Conservation (phyloP, 1,284 basidiomycete species). For the Phylloboletellus chloephorus region DNA sequence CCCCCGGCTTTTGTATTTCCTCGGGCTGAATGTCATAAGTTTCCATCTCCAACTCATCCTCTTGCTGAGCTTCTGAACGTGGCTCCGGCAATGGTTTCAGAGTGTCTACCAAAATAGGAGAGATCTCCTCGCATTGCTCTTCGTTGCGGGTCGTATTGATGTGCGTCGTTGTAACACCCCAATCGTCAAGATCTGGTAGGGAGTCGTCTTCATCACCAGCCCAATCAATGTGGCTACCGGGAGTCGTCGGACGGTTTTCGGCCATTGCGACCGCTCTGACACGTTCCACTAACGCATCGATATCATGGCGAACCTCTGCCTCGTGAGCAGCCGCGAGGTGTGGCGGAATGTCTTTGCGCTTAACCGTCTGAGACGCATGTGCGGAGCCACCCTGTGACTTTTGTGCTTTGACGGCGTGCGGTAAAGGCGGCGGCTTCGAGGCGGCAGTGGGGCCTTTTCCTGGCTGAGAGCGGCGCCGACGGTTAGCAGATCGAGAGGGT, state of each 20-base stretch:
- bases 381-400: constrained; percentile 18
- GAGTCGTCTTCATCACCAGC: constrained; percentile 78
- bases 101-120: constrained; percentile 62
- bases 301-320: constrained; percentile 51
- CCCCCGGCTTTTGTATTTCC: constrained; percentile 8
- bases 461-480: constrained; percentile 36
- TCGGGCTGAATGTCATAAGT: constrained; percentile 14
- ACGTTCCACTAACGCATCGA: constrained; percentile 67
- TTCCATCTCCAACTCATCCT: constrained; percentile 22
- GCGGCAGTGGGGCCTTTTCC: constrained; percentile 16
- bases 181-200: constrained; percentile 75
- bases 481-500: constrained; percentile 36
- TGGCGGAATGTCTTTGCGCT: constrained; percentile 54
- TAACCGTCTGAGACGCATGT: constrained; percentile 33
- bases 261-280: constrained; percentile 65
- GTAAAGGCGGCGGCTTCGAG: constrained; percentile 14
- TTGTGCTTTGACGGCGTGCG: constrained; percentile 20
- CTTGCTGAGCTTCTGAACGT: constrained; percentile 19
- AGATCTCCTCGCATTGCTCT: constrained; percentile 44
- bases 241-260: constrained; percentile 58
- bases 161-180: constrained; percentile 55
- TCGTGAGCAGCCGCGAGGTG: constrained; percentile 45
- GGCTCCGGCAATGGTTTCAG: constrained; percentile 59
- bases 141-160: constrained; percentile 12
- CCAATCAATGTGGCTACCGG: constrained; percentile 78